A percentile compares a stretch with the other conserved stretches of the same genome.
Evolutionary conservation across 2,329 filamentous ascomycete species (phyloP).

Genomic region (Paracorniculantispora psalliotae): DNA sequence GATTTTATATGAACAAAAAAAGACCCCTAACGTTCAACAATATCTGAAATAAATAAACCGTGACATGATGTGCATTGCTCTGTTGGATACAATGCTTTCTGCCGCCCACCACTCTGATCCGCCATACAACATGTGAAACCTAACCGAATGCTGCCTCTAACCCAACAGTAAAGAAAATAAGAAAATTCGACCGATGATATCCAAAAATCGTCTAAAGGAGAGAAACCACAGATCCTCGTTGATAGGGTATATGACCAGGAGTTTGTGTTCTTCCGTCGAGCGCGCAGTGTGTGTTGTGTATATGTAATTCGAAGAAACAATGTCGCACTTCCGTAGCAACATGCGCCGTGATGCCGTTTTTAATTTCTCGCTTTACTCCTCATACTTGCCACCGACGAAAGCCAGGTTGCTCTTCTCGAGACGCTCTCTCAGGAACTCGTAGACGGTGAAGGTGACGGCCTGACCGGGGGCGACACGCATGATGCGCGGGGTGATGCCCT

Average conservation of each 20-base stretch:
- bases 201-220: background rate
- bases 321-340: background rate
- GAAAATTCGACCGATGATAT: background rate
- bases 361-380: conserved; percentile 47
- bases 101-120: background rate
- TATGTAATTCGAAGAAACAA: background rate
- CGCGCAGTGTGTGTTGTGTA: background rate
- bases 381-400: conserved; percentile 58
- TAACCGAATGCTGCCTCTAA: conserved; percentile 1
- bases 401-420: conserved; percentile 61
- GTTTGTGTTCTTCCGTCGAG: background rate
- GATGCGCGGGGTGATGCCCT: conserved; percentile 94
- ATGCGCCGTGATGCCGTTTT: background rate
- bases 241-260: conserved; percentile 10
- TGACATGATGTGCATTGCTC: background rate
- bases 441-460: conserved; percentile 72
- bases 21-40: no score
- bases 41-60: background rate
- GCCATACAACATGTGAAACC: background rate
- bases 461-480: conserved; percentile 97
- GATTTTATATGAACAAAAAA: background rate
- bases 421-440: conserved; percentile 70
- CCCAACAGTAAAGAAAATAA: background rate
- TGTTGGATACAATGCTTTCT: background rate
- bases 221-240: background rate